phyloP scores from a whole-genome alignment of 2,329 filamentous ascomycete genomes.

The Rhynchosporium secalis region DNA sequence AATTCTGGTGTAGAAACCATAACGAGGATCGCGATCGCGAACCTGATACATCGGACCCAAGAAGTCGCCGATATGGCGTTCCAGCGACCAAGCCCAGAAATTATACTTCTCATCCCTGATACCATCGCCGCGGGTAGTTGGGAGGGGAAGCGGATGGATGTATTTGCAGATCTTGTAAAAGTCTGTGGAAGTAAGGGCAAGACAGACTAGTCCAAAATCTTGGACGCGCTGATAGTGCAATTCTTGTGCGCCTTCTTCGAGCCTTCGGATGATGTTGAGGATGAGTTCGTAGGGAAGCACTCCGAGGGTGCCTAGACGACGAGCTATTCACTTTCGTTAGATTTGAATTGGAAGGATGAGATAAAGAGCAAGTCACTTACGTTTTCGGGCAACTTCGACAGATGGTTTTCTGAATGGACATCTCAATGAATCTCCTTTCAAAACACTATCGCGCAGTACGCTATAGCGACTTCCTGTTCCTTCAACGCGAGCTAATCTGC shows the following conservation, averaged over 20 bases:
- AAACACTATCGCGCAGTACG: background rate
- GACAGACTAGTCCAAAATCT: conserved; percentile 1
- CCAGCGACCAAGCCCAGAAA: conserved; percentile 4
- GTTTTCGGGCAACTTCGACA: background rate
- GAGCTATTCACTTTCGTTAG: background rate
- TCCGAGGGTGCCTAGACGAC: background rate
- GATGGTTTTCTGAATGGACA: background rate
- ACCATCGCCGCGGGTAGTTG: background rate
- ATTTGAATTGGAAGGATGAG: too few species aligned
- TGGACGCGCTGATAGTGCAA: conserved; percentile 3
- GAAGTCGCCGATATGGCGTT: conserved; percentile 6
- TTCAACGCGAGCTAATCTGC: background rate
- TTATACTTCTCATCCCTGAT: background rate
- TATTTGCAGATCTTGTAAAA: conserved; percentile 3
- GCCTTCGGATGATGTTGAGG: background rate
- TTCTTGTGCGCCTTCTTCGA: background rate
- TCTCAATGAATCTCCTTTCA: background rate
- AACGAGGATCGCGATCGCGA: background rate
- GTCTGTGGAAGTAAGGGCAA: background rate
- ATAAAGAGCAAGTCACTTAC: background rate
- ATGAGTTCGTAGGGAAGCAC: background rate
- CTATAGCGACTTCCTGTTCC: too few species aligned
- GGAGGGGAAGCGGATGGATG: background rate
- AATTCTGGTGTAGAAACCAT: background rate
- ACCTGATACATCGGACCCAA: background rate